Percentiles rank a stretch among this genome's conserved stretches.
Conservation (phyloP, 2,329 filamentous ascomycete genomes). For the Amesomyces nigricolor region DNA sequence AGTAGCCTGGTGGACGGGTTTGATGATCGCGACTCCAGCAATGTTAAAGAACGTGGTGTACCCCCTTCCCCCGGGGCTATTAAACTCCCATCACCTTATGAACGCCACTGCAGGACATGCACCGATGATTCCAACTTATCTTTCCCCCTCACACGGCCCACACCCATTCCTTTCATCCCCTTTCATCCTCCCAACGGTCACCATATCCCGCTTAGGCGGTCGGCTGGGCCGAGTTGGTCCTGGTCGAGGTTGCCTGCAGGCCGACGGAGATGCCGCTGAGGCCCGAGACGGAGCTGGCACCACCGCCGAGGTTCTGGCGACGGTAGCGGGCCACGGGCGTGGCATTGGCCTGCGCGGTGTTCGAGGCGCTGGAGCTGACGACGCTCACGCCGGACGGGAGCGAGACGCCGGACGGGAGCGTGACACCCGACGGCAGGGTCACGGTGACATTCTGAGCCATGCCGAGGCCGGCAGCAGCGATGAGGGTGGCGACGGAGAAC, state of each 20-base stretch:
- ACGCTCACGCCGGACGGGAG: constrained; percentile 25
- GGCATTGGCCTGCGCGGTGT: constrained; percentile 12
- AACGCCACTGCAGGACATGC: too few species aligned
- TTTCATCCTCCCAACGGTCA: too few species aligned
- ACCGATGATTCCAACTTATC: too few species aligned
- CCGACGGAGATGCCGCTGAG: background rate
- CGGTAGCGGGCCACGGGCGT: background rate
- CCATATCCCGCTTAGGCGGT: background rate
- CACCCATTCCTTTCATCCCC: too few species aligned
- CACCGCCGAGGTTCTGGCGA: constrained; percentile 9
- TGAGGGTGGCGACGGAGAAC: constrained; percentile 11
- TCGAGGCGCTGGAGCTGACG: constrained; percentile 16
- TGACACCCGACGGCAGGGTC: constrained; percentile 24
- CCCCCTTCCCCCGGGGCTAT: too few species aligned
- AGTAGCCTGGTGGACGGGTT: too few species aligned
- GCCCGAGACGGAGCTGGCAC: constrained; percentile 1
- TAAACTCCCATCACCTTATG: too few species aligned
- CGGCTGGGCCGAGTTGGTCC: background rate
- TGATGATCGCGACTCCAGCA: too few species aligned
- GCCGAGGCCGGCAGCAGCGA: constrained; percentile 15
- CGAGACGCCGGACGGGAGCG: constrained; percentile 22
- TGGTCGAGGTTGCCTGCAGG: background rate
- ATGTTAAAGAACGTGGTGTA: too few species aligned
- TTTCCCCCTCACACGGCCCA: too few species aligned
- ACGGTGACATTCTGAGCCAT: constrained; percentile 18